Evolutionary conservation across 2,329 filamentous ascomycete species (phyloP), one percentile per base, ranked within the genome.

Genomic region (Lasiodiplodia sp.): DNA sequence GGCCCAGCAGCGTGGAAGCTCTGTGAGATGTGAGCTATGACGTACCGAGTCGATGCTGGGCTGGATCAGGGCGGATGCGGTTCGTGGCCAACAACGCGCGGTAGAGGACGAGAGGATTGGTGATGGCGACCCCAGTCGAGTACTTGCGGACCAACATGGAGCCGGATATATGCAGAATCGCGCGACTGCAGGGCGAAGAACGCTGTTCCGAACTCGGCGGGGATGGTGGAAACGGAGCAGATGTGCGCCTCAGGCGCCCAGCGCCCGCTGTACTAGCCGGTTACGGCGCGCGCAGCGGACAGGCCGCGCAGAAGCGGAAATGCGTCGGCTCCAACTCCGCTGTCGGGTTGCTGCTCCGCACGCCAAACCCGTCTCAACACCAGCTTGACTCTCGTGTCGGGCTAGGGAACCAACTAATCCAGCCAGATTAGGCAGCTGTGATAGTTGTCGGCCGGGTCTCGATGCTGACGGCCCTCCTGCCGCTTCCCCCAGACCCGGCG

Each of bases 81-180:
- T 89, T 88, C 4, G 89, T 90, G 7, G 90, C 87, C 44, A 95
- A 78, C 16, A 94, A 82, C 25, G 91, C 87, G 69, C 91, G 87
- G 78, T 95, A 95, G 71, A 93, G 89, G 70, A 94, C 87, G 70
- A 94, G 82, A 3, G 92, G 92, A 75, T 94, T 93, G 51, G 84
- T 86, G 73, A 86, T 85, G 28, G 83, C 77, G 65, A 86, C 76
- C 63, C 80, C 78, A 21, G 77, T 79, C 49, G 69, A 68, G 69
- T 68, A 68, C 37, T 49, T 68, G 56, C 66, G 66, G 57, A 68
- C 49, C 56, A 60, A 53, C 66, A 68, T 68, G 44, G 38, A 31
- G 66, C 56, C 49, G n/a, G 44, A 38, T 38, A 38, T 21, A 55
- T 34, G 34, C 21, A 57, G 25, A 44, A 51, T 63, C 62, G 44